These are phyloP conservation scores for Penicillium cinerascens DNA, from an alignment of 495 filamentous ascomycete genomes.

Conservation along the genomic window DNA sequence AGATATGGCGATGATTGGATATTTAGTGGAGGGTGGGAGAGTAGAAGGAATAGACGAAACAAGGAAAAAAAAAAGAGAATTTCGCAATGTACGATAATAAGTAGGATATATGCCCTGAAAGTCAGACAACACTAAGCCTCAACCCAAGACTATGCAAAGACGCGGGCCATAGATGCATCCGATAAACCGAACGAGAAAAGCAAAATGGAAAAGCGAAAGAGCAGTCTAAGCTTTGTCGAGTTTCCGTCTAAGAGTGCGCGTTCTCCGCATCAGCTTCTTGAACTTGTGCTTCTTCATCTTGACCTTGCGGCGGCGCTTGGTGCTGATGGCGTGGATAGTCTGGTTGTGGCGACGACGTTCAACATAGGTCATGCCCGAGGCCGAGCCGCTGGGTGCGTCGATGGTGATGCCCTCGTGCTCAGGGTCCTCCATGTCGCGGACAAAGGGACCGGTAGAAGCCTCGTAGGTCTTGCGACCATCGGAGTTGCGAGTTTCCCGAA, in stretches of 20 bases:
- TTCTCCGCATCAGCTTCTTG: slow-evolving; percentile 96
- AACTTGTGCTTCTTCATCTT: slow-evolving; percentile 99
- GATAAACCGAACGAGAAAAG: slow-evolving; percentile 14
- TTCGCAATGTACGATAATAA: slow-evolving; percentile 17
- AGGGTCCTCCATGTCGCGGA: slow-evolving; percentile 38
- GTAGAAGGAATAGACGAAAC: slow-evolving; percentile 8
- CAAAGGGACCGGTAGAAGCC: slow-evolving; percentile 41
- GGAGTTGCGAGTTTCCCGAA: slow-evolving; percentile 70
- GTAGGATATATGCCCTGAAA: slow-evolving; percentile 24
- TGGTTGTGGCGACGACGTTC: slow-evolving; percentile 39
- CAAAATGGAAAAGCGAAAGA: slow-evolving; percentile 1
- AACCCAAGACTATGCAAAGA: slow-evolving; percentile 25
- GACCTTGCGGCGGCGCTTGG: slow-evolving; percentile 79
- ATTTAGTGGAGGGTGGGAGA: slow-evolving; percentile 16
- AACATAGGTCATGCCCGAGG: slow-evolving; percentile 36
- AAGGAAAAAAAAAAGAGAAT: slow-evolving; percentile 7
- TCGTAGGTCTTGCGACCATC: slow-evolving; percentile 65
- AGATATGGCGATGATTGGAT: slow-evolving; percentile 17
- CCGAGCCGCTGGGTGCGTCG: slow-evolving; percentile 28
- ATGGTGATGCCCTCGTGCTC: slow-evolving; percentile 28
- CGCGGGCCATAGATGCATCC: slow-evolving; percentile 28
- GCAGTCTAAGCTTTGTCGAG: slow-evolving; percentile 57
- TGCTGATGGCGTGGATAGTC: slow-evolving; percentile 67
- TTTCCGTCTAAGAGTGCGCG: slow-evolving; percentile 83
- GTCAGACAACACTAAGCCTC: slow-evolving; percentile 21